Evolutionary conservation across 23 red algal species (phyloP), one percentile per base, ranked within the genome.

Genomic region (Chondrus crispus): DNA sequence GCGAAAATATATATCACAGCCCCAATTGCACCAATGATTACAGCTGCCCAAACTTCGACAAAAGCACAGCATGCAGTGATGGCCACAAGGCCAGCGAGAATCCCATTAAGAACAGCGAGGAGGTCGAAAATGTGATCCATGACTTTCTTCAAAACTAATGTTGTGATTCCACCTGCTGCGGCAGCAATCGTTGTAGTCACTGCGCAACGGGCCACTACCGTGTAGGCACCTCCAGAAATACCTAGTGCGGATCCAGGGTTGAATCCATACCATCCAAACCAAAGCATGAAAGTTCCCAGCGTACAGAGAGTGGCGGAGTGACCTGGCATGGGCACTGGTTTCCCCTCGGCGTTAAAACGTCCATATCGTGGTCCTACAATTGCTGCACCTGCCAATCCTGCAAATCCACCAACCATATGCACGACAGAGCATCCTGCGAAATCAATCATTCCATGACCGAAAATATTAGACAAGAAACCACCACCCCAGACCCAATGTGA

Each of bases 241-340:
- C 87, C 97, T 16, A 96, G 80, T 29, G 92, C 85, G 12, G 97
- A 98, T 36, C 97, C 97, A 3, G 93, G 88, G 81, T 98, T 98
- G 85, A 98, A 98, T 70, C 97, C 96, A 62, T 95, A 98, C 93
- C 93, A 98, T 70, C 93, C 93, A 53, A 98, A 98, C 97, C 94
- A 96, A 30, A 98, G 93, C 18, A 96, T 29, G 86, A 98, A 95
- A 20, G 84, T 93, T 54, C 97, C 97, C 6, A 96, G 87, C 32
- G 93, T 95, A 16, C 49, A 47, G 44, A 98, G 85, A 20, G 88
- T 95, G 19, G 93, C 91, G 29, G 91, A 95, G 74, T 98, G 93
- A 70, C 93, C 97, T 28, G 97, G 97, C 54, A 96, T 95, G 35
- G 93, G 93, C 5, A 90, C 42, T 2, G 84, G 68, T 30, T 93